Evolutionary conservation across 345 rosid genomes (phyloP).

Genomic region (Streptanthus diversifolius): DNA sequence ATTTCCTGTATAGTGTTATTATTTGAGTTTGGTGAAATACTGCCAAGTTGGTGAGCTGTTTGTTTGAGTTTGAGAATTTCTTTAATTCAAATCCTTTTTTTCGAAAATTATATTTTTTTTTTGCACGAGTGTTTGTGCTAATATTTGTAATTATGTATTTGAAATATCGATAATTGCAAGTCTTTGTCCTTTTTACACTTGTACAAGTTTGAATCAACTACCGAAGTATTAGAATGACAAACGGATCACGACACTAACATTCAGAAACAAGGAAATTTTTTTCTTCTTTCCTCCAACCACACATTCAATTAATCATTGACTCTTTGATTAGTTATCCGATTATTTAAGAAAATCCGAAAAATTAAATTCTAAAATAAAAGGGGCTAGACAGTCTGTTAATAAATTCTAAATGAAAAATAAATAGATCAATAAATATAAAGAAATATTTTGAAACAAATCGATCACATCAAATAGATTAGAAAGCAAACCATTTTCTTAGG

Average conservation of each 20-base stretch:
- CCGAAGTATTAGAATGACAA: neutral
- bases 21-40: slow-evolving; percentile 34
- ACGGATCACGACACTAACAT: neutral
- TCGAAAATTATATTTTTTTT: neutral
- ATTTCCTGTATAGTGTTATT: slow-evolving; percentile 32
- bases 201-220: neutral
- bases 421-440: neutral
- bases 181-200: neutral
- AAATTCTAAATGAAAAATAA: no score
- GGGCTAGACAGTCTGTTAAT: no score
- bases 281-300: neutral
- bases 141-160: neutral
- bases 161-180: neutral
- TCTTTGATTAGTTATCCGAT: neutral
- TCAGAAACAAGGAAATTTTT: neutral
- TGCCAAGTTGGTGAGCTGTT: slow-evolving; percentile 23
- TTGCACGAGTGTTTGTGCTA: neutral
- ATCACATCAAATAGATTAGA: neutral
- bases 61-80: slow-evolving; percentile 17
- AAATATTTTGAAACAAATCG: neutral
- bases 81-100: neutral
- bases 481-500: neutral
- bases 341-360: neutral
- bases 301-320: neutral
- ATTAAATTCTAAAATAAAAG: no score